Conservation (phyloP, 495 filamentous ascomycete species). For the Chaetomium fimeti region DNA sequence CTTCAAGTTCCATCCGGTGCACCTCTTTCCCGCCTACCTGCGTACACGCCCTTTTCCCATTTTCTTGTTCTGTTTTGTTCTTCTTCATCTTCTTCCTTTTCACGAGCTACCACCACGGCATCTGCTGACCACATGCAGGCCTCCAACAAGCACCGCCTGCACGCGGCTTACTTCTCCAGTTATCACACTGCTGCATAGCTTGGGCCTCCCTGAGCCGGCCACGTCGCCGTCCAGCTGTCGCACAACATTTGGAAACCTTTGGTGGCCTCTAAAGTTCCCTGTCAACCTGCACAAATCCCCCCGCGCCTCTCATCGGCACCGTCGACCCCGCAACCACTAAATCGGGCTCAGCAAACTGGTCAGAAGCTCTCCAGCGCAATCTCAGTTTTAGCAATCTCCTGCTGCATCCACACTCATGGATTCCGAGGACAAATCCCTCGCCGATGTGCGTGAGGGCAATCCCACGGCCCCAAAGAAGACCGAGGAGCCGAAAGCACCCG, state of each 20-base stretch:
- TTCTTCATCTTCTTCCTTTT: too few relatives aligned
- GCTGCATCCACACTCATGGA: slow-evolving; percentile 21
- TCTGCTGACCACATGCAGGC: slow-evolving; percentile 10
- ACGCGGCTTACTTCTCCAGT: neutral
- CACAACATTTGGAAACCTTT: slow-evolving; percentile 8
- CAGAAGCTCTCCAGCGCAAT: neutral
- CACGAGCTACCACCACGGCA: neutral
- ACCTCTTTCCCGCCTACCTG: neutral
- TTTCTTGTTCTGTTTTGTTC: neutral
- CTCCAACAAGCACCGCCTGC: slow-evolving; percentile 7
- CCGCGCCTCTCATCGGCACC: neutral
- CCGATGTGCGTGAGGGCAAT: slow-evolving; percentile 30
- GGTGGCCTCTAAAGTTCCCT: neutral
- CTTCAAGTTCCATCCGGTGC: neutral
- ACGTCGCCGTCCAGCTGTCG: slow-evolving; percentile 4
- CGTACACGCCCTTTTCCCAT: neutral
- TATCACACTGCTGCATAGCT: slow-evolving; percentile 5
- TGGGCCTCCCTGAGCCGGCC: slow-evolving; percentile 5
- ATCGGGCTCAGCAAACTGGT: neutral
- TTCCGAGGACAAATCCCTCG: slow-evolving; percentile 24
- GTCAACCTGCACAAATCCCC: neutral
- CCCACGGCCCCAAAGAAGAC: slow-evolving; percentile 23
- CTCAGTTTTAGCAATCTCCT: neutral
- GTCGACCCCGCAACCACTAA: neutral
- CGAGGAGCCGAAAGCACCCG: slow-evolving; percentile 29